Percentiles rank a stretch among this genome's conserved stretches.
These are phyloP conservation scores for Trametes elegans DNA, from an alignment of 768 basidiomycete species.

Conservation along the genomic window DNA sequence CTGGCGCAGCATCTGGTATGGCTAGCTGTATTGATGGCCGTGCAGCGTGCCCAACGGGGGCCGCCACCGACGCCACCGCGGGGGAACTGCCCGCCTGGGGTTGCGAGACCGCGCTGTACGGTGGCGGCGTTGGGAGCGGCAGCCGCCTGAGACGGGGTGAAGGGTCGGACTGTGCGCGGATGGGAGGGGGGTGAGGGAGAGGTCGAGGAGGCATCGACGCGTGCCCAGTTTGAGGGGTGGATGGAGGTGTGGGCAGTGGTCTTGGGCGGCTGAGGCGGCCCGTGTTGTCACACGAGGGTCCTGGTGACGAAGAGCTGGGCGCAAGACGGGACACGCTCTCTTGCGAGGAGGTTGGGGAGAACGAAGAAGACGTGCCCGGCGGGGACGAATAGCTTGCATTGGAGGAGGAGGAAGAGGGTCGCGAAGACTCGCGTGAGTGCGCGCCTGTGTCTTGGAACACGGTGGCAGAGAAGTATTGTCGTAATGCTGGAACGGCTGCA, in stretches of 20 bases:
- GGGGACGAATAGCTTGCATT: slow-evolving; percentile 1
- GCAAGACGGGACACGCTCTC: neutral
- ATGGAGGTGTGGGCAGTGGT: slow-evolving; percentile 5
- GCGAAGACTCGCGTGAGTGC: neutral
- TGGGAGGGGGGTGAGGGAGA: slow-evolving; percentile 4
- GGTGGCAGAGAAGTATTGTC: slow-evolving; percentile 4
- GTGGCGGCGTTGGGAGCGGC: slow-evolving; percentile 4
- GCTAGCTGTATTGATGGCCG: slow-evolving; percentile 2
- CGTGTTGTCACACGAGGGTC: neutral
- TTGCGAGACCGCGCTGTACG: slow-evolving; percentile 2
- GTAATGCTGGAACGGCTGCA: neutral
- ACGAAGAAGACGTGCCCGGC: neutral
- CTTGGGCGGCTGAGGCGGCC: neutral
- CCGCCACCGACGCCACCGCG: neutral
- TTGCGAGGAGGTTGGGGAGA: neutral
- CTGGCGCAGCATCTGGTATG: neutral
- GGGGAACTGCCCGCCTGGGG: slow-evolving; percentile 13
- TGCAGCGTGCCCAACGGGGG: neutral
- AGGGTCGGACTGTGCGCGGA: neutral
- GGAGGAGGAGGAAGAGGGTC: slow-evolving; percentile 12
- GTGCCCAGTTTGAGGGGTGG: neutral
- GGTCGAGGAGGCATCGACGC: slow-evolving; percentile 2
- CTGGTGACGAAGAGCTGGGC: neutral
- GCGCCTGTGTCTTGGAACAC: neutral
- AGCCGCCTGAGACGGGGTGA: neutral